Base-by-base conservation (phyloP, 257 asterid species). In the Solanum dulcamara region DNA sequence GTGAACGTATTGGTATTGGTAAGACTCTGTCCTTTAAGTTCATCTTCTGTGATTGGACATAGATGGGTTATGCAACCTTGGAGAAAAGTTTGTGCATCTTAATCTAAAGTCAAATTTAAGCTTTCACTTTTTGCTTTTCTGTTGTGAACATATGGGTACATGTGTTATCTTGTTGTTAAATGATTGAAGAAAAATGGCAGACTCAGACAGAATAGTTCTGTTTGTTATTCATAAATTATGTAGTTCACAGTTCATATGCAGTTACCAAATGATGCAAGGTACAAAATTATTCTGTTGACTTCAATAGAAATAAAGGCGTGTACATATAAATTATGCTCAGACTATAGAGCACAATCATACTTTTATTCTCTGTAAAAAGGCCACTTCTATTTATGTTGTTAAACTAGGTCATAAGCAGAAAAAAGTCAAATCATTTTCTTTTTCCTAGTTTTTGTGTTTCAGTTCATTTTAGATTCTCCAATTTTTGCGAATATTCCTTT, bases 1-100 rank as follows among this genome's bases (percentile, higher is more conserved):
- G 98, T 57, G 98, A 97, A 86, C 96, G 99, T 70, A 93, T 97
- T 87, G 99, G 99, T 86, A 97, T 97, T 85, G 99, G 99, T 97
- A 92, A 89, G 86, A 84, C 40, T 70, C 17, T 11, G 80, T 50
- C 14, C 68, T 33, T 83, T 48, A 14, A 74, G 38, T 60, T 82
- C 40, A 48, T 68, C 55, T 37, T 42, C 26, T 67, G 24, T 44
- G 83, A 46, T 77, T 11, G 26, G 38, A 77, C 60, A 28, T 46
- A 28, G 83, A 77, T 77, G 15, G 60, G 62, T 18, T 22, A 46
- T 44, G 82, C 83, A 77, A 46, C 42, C 37, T 77, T 28, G 62
- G 40, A 77, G 13, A 44, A 77, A 77, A 77, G 83, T 17, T 28
- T 28, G 62, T 46, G 82, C 33, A 10, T 35, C 57, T 46, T 44